A percentile compares a stretch with the other conserved stretches of the same genome.
Evolutionary conservation across 1,284 basidiomycete genomes (phyloP).

Genomic region (Phlebopus sp.): DNA sequence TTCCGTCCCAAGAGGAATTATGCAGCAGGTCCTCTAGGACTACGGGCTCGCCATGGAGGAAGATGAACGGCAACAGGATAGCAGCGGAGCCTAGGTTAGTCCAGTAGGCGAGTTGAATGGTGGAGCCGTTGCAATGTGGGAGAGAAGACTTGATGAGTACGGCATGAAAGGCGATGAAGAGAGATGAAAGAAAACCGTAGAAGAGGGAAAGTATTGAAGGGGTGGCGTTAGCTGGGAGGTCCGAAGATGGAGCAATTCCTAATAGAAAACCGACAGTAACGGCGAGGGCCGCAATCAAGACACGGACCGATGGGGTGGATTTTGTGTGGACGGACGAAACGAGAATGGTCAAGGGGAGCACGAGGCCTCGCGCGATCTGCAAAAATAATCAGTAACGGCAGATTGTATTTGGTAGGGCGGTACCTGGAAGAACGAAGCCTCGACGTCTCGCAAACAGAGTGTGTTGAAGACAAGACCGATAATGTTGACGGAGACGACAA

Average conservation of each 20-base stretch:
- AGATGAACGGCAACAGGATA: slow-evolving; percentile 59
- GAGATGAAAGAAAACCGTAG: slow-evolving; percentile 67
- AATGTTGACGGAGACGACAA: slow-evolving; percentile 66
- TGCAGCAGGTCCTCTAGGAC: slow-evolving; percentile 39
- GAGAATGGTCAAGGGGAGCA: slow-evolving; percentile 71
- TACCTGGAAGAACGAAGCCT: slow-evolving; percentile 77
- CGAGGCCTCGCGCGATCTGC: slow-evolving; percentile 77
- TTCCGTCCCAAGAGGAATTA: slow-evolving; percentile 46
- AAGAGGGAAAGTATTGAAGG: slow-evolving; percentile 57
- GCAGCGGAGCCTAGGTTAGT: slow-evolving; percentile 66
- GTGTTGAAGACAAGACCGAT: slow-evolving; percentile 76
- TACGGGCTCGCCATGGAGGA: slow-evolving; percentile 52
- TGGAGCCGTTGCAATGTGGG: slow-evolving; percentile 63
- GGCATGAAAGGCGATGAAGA: slow-evolving; percentile 72
- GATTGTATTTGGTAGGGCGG: not conserved
- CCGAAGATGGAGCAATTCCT: slow-evolving; percentile 53
- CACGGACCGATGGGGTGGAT: slow-evolving; percentile 44
- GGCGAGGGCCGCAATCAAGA: slow-evolving; percentile 50
- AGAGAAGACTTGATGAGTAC: slow-evolving; percentile 71
- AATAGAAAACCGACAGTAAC: slow-evolving; percentile 65
- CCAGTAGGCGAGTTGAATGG: slow-evolving; percentile 74
- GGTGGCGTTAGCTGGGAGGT: slow-evolving; percentile 37
- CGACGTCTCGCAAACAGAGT: slow-evolving; percentile 70
- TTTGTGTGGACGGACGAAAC: slow-evolving; percentile 55
- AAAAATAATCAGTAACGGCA: slow-evolving; percentile 7